Base-by-base conservation (phyloP, 495 filamentous ascomycete genomes). In the Podospora anserina region DNA sequence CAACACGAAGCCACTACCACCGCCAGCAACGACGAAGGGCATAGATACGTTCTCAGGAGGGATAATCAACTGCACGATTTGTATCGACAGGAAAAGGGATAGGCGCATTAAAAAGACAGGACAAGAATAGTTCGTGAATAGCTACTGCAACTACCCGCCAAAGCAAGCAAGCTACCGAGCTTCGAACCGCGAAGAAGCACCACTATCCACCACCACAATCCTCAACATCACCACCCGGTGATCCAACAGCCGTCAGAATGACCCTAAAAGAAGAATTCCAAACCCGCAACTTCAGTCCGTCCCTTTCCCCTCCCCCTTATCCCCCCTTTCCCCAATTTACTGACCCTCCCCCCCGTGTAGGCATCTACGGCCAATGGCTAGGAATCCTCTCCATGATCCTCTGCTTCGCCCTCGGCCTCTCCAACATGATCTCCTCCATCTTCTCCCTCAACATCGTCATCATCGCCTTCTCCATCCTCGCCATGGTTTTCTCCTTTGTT, bases 201-300 rank as follows among this genome's bases (percentile, higher is more conserved):
- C 39, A 32, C 39, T 11, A 49, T 11, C 7, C 39, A 49, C 39
- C 39, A 13, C 15, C 39, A 49, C 39, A 6, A 49, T 49, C 39
- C 39, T 13, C 39, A 49, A 49, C 39, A 11, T 16, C 39, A 32
- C 39, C 39, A 3, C 9, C 15, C 2, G 9, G 39, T 49, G 13
- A 49, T 5, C 26, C 30, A 59, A 28, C 60, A 34, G 70, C 61
- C 67, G 68, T 60, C 79, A 83, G 79, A 66, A 84, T 84, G 82
- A 79, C 82, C 76, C 77, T 85, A 73, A 83, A 81, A 73, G 84
- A 87, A 78, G 95, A 98, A 86, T 93, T 99, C 76, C 90, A 88
- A 77, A 92, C 92, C 71, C 87, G 95, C 79, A 99, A 99, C 84
- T 99, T 98, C 87, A 98, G 96, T 98, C 87, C 82, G 95, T 82